A percentile compares a stretch with the other conserved stretches of the same genome.
Conservation (phyloP, 1,284 basidiomycete species). For the Microbotryum violaceum region DNA sequence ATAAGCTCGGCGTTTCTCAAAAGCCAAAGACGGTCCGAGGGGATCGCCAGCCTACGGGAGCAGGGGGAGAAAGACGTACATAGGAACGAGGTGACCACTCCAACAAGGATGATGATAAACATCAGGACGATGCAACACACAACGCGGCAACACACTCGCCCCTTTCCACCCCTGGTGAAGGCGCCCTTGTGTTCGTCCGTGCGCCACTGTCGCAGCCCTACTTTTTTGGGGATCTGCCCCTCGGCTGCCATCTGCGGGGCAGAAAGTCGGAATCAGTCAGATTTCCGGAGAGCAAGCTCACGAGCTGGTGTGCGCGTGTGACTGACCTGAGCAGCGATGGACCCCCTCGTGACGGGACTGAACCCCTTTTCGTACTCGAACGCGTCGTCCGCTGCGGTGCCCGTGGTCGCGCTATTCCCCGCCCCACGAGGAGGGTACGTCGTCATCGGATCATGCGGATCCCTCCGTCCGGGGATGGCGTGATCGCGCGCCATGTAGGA, state of each 20-base stretch:
- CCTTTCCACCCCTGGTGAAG: constrained; percentile 33
- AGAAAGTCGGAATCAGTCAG: neutral
- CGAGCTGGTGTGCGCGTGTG: neutral
- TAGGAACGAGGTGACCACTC: constrained; percentile 37
- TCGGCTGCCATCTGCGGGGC: constrained; percentile 34
- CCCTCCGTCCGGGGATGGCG: too few species aligned
- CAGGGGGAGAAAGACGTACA: constrained; percentile 11
- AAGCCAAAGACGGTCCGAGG: neutral
- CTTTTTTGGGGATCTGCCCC: constrained; percentile 39
- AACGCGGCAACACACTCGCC: constrained; percentile 33
- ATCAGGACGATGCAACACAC: constrained; percentile 36
- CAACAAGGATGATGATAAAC: constrained; percentile 34
- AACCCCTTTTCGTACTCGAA: constrained; percentile 10
- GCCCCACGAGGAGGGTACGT: neutral
- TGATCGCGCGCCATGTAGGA: too few species aligned
- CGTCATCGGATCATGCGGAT: too few species aligned
- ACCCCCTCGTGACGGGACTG: constrained; percentile 29
- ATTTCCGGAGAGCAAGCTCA: too few species aligned
- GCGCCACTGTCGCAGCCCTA: constrained; percentile 38
- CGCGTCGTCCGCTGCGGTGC: neutral
- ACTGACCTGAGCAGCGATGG: constrained; percentile 34
- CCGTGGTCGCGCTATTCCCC: too few species aligned
- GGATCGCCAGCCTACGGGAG: neutral
- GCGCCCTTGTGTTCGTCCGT: constrained; percentile 37
- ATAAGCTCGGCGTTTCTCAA: neutral